Evolutionary conservation across 1,284 basidiomycete genomes (phyloP).

Genomic region (Laetiporus sulphureus): DNA sequence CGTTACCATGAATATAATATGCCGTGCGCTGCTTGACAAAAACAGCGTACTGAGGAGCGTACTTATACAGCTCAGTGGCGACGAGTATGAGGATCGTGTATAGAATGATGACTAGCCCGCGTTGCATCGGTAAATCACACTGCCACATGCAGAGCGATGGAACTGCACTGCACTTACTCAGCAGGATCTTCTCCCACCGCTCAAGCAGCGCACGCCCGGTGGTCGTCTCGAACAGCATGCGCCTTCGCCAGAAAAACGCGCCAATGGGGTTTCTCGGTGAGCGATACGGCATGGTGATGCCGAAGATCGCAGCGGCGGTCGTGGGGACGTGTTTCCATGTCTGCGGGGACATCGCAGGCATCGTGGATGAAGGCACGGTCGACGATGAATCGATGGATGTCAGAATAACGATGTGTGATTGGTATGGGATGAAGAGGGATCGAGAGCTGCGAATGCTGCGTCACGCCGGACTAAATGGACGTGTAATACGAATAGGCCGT

Average conservation of each 20-base stretch:
- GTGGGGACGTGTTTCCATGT: constrained; percentile 23
- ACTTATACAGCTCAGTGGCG: constrained; percentile 25
- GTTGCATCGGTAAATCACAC: not conserved
- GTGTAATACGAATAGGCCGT: too few relatives aligned
- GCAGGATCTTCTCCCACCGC: constrained; percentile 63
- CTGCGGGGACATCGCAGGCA: constrained; percentile 19
- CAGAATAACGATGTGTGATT: too few relatives aligned
- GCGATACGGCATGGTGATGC: constrained; percentile 23
- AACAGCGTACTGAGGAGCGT: constrained; percentile 31
- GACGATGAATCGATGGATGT: too few relatives aligned
- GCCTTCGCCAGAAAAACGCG: constrained; percentile 32
- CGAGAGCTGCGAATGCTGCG: too few relatives aligned
- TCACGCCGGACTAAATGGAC: too few relatives aligned
- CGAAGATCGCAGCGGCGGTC: constrained; percentile 20
- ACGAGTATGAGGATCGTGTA: constrained; percentile 25
- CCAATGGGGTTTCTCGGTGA: constrained; percentile 28
- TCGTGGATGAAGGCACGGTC: too few relatives aligned
- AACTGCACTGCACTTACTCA: constrained; percentile 31
- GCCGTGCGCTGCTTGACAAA: constrained; percentile 26
- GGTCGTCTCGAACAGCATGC: constrained; percentile 51
- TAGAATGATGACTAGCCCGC: constrained; percentile 25
- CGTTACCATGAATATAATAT: constrained; percentile 32
- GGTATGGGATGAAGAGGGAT: too few relatives aligned
- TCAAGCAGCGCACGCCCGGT: constrained; percentile 63
- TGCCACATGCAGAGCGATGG: not conserved